A percentile compares a stretch with the other conserved stretches of the same genome.
These are phyloP conservation scores for Neurospora pannonica DNA, from an alignment of 495 filamentous ascomycete species.

Conservation along the genomic window DNA sequence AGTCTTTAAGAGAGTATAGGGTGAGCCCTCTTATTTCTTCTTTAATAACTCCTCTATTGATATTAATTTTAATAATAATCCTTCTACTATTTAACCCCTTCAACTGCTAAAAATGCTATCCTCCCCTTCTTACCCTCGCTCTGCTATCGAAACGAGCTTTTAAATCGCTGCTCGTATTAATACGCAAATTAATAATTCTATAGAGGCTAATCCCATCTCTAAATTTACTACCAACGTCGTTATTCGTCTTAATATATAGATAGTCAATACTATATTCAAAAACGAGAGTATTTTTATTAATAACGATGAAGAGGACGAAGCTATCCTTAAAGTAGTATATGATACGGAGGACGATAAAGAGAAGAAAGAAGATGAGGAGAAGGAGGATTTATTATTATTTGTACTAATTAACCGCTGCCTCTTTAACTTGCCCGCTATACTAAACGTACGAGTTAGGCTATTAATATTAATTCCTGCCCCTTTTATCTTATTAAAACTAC, in stretches of 20 bases:
- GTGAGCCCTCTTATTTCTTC: too few relatives aligned
- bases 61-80: not conserved
- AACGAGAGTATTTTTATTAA: not conserved
- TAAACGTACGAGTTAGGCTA: too few relatives aligned
- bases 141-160: not conserved
- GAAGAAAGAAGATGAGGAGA: too few relatives aligned
- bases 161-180: not conserved
- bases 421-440: too few relatives aligned
- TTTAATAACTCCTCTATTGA: not conserved
- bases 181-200: not conserved
- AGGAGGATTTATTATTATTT: too few relatives aligned
- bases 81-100: too few relatives aligned
- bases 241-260: not conserved
- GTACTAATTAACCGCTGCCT: too few relatives aligned
- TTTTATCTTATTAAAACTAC: fast-evolving
- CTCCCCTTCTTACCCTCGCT: too few relatives aligned
- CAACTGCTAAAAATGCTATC: too few relatives aligned
- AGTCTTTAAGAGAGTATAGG: too few relatives aligned
- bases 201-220: not conserved
- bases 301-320: not conserved
- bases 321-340: too few relatives aligned
- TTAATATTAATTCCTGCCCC: fast-evolving
- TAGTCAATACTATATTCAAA: not conserved
- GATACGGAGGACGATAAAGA: too few relatives aligned
- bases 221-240: not conserved